Base-by-base conservation (phyloP, 2,329 filamentous ascomycete genomes). In the Raffaelea ambrosiae region DNA sequence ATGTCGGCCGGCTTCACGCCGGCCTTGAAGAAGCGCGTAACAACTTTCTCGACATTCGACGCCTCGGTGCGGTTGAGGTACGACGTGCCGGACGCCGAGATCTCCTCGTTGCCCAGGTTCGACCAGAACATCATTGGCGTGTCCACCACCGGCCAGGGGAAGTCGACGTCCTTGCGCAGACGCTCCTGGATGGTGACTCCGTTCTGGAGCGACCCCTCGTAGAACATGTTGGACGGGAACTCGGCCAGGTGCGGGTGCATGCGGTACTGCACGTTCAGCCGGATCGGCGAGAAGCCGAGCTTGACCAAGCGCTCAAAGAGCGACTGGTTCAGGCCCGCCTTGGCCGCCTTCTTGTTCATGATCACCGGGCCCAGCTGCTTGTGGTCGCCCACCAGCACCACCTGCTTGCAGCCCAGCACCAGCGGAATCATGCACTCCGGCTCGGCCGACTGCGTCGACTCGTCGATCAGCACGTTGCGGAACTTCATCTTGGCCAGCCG, bases 71-170 rank as follows among this genome's bases (percentile, higher is more conserved):
- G 87, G 67, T 98, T 98, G 56, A 98, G 83, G 62, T 98, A 98
- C 3, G 91, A 97, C 3, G 93, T 98, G 61, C 93, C 93, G 22
- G 90, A 96, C 1, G 93, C 93, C 7, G 91, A 96, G 44, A 98
- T 98, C 66, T 98, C 93, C 66, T 98, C 93, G 51, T 94, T 95
- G 51, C 93, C 93, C 48, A 96, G 73, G 63, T 98, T 98, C 22
- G 89, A 95, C 93, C 93, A 98, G 71, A 98, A 98, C 93, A 97
- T 97, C 93, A 98, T 98, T 3, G 93, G 93, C 57, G 83, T 88
- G 63, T 97, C 91, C 19, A 75, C 80, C 26, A 95, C 88, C 3
- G 93, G 93, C 93, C 93, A 98, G 13, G 93, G 93, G 64, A 98
- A 98, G 65, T 98, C 93, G 23, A 98, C 88, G 58, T 98, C 91